Percentiles rank a stretch among this genome's conserved stretches.
Conservation (phyloP, 305 asterid genomes). For the Striga hermonthica region DNA sequence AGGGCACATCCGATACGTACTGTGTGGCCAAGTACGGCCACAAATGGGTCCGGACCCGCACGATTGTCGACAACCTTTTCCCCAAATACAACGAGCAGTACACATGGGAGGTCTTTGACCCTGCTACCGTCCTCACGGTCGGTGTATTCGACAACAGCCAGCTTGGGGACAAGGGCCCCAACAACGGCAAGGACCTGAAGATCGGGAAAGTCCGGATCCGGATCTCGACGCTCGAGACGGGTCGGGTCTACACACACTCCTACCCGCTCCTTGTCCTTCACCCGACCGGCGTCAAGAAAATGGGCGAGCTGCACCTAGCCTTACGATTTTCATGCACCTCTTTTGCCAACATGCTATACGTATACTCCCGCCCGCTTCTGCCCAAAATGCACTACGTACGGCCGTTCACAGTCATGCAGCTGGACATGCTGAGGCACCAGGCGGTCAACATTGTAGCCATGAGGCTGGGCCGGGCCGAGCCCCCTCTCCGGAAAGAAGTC, state of each 20-base stretch:
- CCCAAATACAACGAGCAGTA: constrained; percentile 86
- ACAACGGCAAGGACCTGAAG: constrained; percentile 56
- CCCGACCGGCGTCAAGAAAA: constrained; percentile 57
- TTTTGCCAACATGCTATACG: constrained; percentile 49
- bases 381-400: constrained; percentile 64
- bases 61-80: constrained; percentile 62
- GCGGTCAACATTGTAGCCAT: constrained; percentile 64
- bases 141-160: constrained; percentile 81
- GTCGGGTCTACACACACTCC: constrained; percentile 60
- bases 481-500: constrained; percentile 59
- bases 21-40: constrained; percentile 86
- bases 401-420: constrained; percentile 55
- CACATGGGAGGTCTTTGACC: constrained; percentile 88
- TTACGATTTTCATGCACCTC: constrained; percentile 58
- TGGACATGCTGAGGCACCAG: constrained; percentile 64
- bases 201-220: constrained; percentile 66
- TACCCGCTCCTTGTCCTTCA: constrained; percentile 61
- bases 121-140: constrained; percentile 74
- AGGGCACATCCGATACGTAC: constrained; percentile 75
- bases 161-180: constrained; percentile 48
- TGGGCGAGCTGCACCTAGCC: constrained; percentile 68
- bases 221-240: constrained; percentile 59
- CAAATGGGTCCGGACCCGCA: constrained; percentile 84
- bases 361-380: constrained; percentile 47
- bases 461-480: constrained; percentile 57